Base-by-base conservation (phyloP, 768 basidiomycete genomes). In the Phlebiopsis flavidoalba region DNA sequence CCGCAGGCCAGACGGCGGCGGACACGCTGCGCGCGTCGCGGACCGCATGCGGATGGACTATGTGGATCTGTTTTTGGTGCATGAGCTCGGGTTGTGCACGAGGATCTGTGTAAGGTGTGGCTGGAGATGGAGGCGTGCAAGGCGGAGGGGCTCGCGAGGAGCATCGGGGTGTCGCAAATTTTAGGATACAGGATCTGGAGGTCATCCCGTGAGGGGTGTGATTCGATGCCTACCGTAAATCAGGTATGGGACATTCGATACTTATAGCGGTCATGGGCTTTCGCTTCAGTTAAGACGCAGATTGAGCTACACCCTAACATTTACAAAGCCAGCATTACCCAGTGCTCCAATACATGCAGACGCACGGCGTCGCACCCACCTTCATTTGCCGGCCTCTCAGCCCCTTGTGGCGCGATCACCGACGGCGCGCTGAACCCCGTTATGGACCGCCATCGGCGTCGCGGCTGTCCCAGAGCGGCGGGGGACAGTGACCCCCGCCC, bases 91-190 rank as follows among this genome's bases (percentile, higher is more conserved):
- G 55, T n/a, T 33, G 26, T 66, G 26, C 65, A 60, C 53, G 48
- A 58, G 10, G 62, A 61, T n/a, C 60, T 80, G 58, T 73, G 73
- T 59, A 66, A 64, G 11, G 68, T 74, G 40, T 82, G 81, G 81
- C 73, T 73, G 63, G 66, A 71, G 46, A 71, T 82, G 70, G 79
- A 80, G 62, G 73, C 69, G n/a, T 56, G 77, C 53, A 72, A 77
- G 67, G 66, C 70, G 55, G 74, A 75, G 58, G 82, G 82, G 3
- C 66, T 77, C 33, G 58, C 69, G 19, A 73, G 66, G 65, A 72
- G 65, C 53, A 77, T 82, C 43, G 84, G 85, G 3, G 80, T 86
- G 21, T 82, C 81, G 22, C n/a, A n/a, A 86, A 86, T 71, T 82
- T 80, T 67, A 73, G 74, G 17, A 66, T 76, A 19, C 65, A 71